Conservation (phyloP, 2,329 filamentous ascomycete species). For the Venturia asperata region DNA sequence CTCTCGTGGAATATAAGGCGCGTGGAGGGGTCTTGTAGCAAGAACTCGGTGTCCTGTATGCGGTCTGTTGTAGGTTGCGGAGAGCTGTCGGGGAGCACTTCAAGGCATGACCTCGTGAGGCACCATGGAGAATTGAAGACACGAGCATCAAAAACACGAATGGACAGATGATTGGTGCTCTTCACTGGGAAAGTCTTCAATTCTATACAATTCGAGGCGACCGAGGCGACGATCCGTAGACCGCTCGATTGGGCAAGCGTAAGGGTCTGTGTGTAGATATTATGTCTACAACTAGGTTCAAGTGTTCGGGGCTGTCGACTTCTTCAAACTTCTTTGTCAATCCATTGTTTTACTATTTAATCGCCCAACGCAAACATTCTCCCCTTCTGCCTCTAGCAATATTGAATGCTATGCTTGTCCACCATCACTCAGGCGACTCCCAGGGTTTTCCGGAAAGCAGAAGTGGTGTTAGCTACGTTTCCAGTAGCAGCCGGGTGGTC, state of each 20-base stretch:
- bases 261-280: not conserved
- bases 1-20: not conserved
- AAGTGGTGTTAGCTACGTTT: too few species aligned
- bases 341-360: too few species aligned
- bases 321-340: too few species aligned
- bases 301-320: too few species aligned
- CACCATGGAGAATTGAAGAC: not conserved
- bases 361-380: too few species aligned
- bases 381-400: too few species aligned
- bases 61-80: not conserved
- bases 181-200: not conserved
- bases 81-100: not conserved
- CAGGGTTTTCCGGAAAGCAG: too few species aligned
- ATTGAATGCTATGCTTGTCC: too few species aligned
- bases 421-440: too few species aligned
- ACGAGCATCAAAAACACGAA: not conserved
- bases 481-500: too few species aligned
- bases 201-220: not conserved
- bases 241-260: not conserved
- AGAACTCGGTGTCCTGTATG: not conserved
- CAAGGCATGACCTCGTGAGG: not conserved
- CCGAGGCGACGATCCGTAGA: not conserved
- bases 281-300: too few species aligned
- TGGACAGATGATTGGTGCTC: not conserved
- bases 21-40: slow-evolving; percentile 6